phyloP scores from a whole-genome alignment of 2,329 filamentous ascomycete genomes.

The Apiospora kogelbergensis region DNA sequence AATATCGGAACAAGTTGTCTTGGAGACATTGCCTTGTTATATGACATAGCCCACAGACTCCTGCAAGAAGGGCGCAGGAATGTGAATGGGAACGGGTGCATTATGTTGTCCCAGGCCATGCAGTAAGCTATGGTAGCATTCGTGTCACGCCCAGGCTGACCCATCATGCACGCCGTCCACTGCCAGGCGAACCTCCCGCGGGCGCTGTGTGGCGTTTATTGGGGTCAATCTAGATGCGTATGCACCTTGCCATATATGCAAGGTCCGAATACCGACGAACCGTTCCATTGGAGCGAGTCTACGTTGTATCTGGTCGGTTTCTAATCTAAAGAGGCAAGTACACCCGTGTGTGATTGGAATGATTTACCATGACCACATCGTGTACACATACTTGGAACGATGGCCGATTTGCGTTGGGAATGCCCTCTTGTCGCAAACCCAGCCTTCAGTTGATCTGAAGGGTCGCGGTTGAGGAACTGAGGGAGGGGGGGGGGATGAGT shows the following conservation, averaged over 20 bases:
- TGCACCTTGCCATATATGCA: not conserved
- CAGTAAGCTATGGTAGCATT: not conserved
- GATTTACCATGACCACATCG: not conserved
- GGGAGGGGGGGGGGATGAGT: not conserved
- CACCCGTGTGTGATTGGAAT: not conserved
- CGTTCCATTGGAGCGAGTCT: not conserved
- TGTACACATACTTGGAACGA: not conserved
- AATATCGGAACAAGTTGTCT: not conserved
- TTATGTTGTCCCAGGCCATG: not conserved
- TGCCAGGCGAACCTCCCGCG: not conserved
- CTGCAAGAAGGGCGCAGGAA: not conserved
- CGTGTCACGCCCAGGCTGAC: not conserved
- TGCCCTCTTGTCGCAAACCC: not conserved
- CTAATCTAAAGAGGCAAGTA: not conserved
- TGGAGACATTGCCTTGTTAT: not conserved
- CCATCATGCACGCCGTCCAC: not conserved
- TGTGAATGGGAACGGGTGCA: not conserved
- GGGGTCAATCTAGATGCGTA: conserved; percentile 6
- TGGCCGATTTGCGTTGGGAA: not conserved
- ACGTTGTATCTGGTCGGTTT: not conserved
- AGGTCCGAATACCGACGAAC: conserved; percentile 3
- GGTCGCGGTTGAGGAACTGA: not conserved
- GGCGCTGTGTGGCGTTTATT: not conserved
- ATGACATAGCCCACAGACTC: not conserved
- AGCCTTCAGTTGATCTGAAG: not conserved